phyloP scores from a whole-genome alignment of 148 eudicot genomes.

The Rhododendron simsii region DNA sequence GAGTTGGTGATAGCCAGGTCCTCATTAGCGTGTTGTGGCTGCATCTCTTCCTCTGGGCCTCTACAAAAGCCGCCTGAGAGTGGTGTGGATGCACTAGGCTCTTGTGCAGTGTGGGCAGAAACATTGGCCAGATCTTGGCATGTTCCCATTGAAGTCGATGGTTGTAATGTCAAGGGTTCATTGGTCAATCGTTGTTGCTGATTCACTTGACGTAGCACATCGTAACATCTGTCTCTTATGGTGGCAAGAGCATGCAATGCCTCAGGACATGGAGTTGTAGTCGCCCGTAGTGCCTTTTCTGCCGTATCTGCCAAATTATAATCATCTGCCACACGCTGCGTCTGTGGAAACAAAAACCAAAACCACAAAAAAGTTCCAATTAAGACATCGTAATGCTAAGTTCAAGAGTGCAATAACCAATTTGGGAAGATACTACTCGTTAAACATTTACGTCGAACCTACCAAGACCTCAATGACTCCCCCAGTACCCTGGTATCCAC shows the following conservation, averaged over 20 bases:
- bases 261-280: background rate
- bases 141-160: background rate
- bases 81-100: background rate
- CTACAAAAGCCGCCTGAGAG: background rate
- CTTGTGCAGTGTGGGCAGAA: background rate
- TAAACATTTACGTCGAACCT: background rate
- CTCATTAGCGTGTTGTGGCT: background rate
- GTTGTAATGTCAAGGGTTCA: background rate
- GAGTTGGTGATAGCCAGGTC: background rate
- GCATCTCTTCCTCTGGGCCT: background rate
- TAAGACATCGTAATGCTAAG: background rate
- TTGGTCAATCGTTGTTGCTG: background rate
- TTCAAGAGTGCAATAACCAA: background rate
- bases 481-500: constrained; percentile 1
- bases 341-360: background rate
- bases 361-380: background rate
- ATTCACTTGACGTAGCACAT: background rate
- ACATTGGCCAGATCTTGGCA: background rate
- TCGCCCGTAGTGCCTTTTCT: background rate
- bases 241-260: background rate
- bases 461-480: constrained; percentile 1
- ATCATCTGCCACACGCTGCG: constrained; percentile 1
- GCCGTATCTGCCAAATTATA: background rate
- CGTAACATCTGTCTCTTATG: background rate
- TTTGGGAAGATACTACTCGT: background rate